Conservation (phyloP, 2,329 filamentous ascomycete species). For the Periconia macrospinosa region DNA sequence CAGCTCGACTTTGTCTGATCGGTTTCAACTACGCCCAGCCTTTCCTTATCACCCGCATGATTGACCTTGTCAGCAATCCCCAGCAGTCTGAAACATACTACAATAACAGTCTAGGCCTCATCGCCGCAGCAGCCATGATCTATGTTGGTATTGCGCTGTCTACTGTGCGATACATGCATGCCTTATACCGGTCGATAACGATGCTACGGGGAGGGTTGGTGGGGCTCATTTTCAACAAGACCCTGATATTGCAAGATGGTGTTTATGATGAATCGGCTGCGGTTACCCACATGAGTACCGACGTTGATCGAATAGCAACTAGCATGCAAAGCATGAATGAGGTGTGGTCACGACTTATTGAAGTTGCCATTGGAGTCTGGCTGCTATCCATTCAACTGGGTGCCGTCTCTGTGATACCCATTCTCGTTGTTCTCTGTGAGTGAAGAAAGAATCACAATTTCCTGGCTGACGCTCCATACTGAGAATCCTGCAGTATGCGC, state of each 20-base stretch:
- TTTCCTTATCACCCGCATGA: slow-evolving; percentile 7
- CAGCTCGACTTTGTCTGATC: slow-evolving; percentile 4
- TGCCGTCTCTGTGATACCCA: slow-evolving; percentile 48
- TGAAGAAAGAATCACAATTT: slow-evolving; percentile 2
- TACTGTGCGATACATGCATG: slow-evolving; percentile 10
- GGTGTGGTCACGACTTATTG: slow-evolving; percentile 21
- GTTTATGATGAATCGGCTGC: slow-evolving; percentile 8
- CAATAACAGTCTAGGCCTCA: slow-evolving; percentile 3
- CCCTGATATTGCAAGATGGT: slow-evolving; percentile 4
- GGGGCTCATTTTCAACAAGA: slow-evolving; percentile 8
- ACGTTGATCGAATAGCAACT: slow-evolving; percentile 9
- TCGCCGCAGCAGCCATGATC: slow-evolving; percentile 10
- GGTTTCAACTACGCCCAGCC: slow-evolving; percentile 5
- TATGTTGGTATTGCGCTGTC: slow-evolving; percentile 9
- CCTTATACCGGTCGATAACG: slow-evolving; percentile 7
- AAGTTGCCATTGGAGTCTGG: slow-evolving; percentile 17
- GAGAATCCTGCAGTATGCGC: slow-evolving; percentile 6
- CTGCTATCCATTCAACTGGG: slow-evolving; percentile 45
- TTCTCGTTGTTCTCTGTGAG: slow-evolving; percentile 41
- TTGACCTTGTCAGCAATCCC: slow-evolving; percentile 4
- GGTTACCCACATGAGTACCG: slow-evolving; percentile 10
- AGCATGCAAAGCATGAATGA: slow-evolving; percentile 20
- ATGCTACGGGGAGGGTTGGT: slow-evolving; percentile 8
- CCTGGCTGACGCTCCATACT: slow-evolving; percentile 1
- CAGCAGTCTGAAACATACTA: slow-evolving; percentile 2